These are phyloP conservation scores for Trifolium pratense DNA, from an alignment of 306 rosid genomes.

Conservation along the genomic window DNA sequence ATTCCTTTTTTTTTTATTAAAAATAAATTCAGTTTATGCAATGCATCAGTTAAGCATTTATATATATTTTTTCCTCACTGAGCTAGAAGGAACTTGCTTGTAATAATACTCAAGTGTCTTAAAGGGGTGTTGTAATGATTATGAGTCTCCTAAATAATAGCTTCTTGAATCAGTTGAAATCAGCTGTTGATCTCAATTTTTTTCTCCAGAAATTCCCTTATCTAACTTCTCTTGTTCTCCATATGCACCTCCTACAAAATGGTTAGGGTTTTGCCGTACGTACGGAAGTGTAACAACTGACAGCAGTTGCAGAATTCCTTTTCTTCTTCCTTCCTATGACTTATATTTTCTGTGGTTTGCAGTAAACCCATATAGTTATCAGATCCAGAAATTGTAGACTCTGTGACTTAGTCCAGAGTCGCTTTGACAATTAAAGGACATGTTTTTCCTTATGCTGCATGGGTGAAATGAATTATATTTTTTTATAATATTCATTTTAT, in stretches of 20 bases:
- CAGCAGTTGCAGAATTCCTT: conserved; percentile 12
- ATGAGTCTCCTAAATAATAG: conserved; percentile 1
- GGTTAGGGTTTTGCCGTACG: background rate
- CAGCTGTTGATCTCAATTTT: background rate
- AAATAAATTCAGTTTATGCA: background rate
- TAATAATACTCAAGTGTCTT: conserved; percentile 7
- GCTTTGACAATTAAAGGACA: background rate
- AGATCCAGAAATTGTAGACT: background rate
- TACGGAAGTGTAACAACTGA: background rate
- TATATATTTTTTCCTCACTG: background rate
- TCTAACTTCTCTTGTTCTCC: background rate
- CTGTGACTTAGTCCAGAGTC: background rate
- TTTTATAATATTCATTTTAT: conserved; percentile 20
- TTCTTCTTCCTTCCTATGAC: background rate
- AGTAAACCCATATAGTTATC: background rate
- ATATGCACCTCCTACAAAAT: background rate
- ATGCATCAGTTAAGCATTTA: conserved; percentile 9
- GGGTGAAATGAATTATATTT: conserved; percentile 19
- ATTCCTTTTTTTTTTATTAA: background rate
- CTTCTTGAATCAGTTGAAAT: background rate
- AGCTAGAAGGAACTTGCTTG: conserved; percentile 12
- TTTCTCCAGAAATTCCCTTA: background rate
- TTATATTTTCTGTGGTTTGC: conserved; percentile 10
- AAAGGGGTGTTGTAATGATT: background rate
- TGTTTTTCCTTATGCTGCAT: background rate